Base-by-base conservation (phyloP, 2,329 filamentous ascomycete genomes). In the Colletotrichum tamarilloi region DNA sequence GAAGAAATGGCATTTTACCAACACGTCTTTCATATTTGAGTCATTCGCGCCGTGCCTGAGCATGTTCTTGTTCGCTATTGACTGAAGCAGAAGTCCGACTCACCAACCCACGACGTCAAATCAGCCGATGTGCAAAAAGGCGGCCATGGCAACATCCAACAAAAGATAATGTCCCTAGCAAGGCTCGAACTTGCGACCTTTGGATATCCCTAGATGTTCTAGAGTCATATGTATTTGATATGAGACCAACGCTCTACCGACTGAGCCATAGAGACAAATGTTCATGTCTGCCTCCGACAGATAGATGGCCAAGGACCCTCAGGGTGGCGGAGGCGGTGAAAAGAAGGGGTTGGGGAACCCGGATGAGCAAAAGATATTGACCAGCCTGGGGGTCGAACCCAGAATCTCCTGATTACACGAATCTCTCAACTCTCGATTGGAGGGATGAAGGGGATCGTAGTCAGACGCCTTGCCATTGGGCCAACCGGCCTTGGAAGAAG, bases 401-500 rank as follows among this genome's bases (percentile, higher is more conserved):
- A 73, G 71, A 73, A 73, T 73, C 71, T 73, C 71, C 71, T 73
- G 71, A 73, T 73, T 16, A 14, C 66, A 72, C 59, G n/a, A 38
- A 14, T 35, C 14, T 22, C 5, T 14, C 6, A 32, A 19, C 28
- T 14, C 46, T 7, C 3, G 1, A 2, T 11, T 4, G 16, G 14
- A 9, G 8, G 16, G 28, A 22, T n/a, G 26, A 5, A 16, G 0
- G 5, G 32, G 42, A 19, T 83, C 81, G 82, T 83, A 83, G 82
- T 84, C 82, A 84, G 81, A 83, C 82, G 82, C 81, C 82, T 83
- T 84, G 81, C 78, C 82, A 83, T 82, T 82, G 79, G 80, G 79
- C 80, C 80, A 83, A 73, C 71, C 71, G 71, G 71, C 71, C 71
- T 57, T 42, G 62, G 32, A 38, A 12, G n/a, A 6, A 46, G 19